Evolutionary conservation across 495 filamentous ascomycete species (phyloP), one percentile per base, ranked within the genome.

Genomic region (Tetracladium setigerum): DNA sequence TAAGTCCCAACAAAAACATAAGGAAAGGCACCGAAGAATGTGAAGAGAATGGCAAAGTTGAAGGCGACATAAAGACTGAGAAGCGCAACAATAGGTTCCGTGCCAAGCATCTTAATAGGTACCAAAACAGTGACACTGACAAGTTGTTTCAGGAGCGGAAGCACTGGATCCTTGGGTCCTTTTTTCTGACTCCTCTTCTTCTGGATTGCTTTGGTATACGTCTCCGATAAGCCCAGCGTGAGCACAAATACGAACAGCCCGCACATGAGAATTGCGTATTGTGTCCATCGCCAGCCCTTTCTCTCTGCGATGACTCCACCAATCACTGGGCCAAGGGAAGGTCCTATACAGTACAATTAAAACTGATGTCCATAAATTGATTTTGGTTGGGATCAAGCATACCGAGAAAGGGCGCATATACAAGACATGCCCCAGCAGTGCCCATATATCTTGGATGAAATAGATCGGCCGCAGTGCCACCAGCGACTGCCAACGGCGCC

Each of bases 231-330:
- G 81, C 64, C 54, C 73, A 74, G 41, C 79, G 74, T 36, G 71
- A 43, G 1, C 72, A 27, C 49, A 78, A 69, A 22, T 73, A 68
- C 36, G 57, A 56, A 4, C 41, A 61, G 73, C 18, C 75, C 76
- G 24, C 82, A 64, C 36, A 83, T 77, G 40, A 82, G 66, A 48
- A 81, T 72, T 38, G 79, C 67, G 74, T 73, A 82, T 59, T 82
- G 74, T 36, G 64, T 68, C 82, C 82, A 84, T 9, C 62, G 65
- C 79, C 76, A 83, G 11, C 57, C 45, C 18, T 78, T 65, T 52
- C 67, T 73, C 31, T 72, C 58, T 33, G 75, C 70, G 41, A 81
- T 69, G 58, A 82, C 73, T 24, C 79, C 79, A 36, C 81, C 82
- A 41, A 84, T 69, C 31, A 86, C 65, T 2, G 82, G 79, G 2